Percentiles rank a stretch among this genome's conserved stretches.
Conservation (phyloP, 2,329 filamentous ascomycete species). For the Scedosporium apiospermum region DNA sequence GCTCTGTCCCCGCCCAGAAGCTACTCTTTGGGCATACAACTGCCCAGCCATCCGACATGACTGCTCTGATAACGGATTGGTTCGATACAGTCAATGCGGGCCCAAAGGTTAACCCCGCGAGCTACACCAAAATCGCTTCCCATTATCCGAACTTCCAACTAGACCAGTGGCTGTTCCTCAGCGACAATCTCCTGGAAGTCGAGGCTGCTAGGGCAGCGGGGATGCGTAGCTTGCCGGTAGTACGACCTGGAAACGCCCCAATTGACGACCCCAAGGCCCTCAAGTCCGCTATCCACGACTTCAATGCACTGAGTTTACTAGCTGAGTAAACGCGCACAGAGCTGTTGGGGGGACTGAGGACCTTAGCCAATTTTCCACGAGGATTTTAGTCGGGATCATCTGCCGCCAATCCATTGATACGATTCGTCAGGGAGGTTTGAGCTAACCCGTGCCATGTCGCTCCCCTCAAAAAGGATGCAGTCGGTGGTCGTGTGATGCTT, state of each 20-base stretch:
- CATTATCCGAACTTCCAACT: constrained; percentile 34
- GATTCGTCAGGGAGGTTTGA: too few species aligned
- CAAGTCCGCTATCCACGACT: constrained; percentile 24
- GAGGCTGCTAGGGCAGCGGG: constrained; percentile 51
- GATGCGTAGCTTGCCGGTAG: constrained; percentile 53
- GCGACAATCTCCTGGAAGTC: constrained; percentile 67
- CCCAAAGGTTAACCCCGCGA: constrained; percentile 55
- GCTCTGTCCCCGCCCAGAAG: constrained; percentile 72
- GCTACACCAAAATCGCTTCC: constrained; percentile 54
- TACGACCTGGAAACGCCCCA: constrained; percentile 61
- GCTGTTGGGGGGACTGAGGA: neutral
- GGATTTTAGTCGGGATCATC: too few species aligned
- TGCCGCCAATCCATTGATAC: too few species aligned
- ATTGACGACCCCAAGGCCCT: constrained; percentile 40
- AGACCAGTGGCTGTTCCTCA: constrained; percentile 63
- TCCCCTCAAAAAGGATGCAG: too few species aligned
- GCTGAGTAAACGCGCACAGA: neutral
- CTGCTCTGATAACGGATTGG: constrained; percentile 50
- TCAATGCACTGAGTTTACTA: constrained; percentile 12
- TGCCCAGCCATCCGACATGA: constrained; percentile 49
- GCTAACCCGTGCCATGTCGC: too few species aligned
- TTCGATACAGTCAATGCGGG: constrained; percentile 79
- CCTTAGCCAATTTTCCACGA: too few species aligned
- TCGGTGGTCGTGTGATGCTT: neutral
- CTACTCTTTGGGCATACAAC: constrained; percentile 63